A percentile compares a stretch with the other conserved stretches of the same genome.
Conservation (phyloP, 148 eudicot genomes). For the Drosera capensis region DNA sequence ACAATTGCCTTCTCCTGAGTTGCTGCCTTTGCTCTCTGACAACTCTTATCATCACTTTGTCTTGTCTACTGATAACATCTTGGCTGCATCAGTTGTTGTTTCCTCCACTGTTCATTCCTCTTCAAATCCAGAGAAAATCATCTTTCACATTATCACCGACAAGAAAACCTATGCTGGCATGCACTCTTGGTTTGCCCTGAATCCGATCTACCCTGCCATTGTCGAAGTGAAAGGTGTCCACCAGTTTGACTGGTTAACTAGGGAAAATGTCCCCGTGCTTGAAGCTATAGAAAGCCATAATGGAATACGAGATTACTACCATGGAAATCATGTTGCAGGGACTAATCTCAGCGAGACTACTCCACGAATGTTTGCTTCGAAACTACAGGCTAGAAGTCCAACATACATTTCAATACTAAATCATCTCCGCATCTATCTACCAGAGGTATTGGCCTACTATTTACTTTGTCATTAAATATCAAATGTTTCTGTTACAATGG, state of each 20-base stretch:
- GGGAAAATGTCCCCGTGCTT: conserved; percentile 95
- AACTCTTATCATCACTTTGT: conserved; percentile 79
- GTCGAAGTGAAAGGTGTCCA: conserved; percentile 97
- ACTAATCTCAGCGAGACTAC: conserved; percentile 83
- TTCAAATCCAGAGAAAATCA: conserved; percentile 60
- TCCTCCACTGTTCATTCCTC: conserved; percentile 68
- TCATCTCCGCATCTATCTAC: conserved; percentile 94
- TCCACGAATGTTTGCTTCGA: conserved; percentile 85
- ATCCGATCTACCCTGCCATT: conserved; percentile 72
- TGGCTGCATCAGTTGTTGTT: conserved; percentile 98
- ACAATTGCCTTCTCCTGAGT: conserved; percentile 90
- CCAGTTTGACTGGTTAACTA: conserved; percentile 97
- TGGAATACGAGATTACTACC: conserved; percentile 76
- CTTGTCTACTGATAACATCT: conserved; percentile 74
- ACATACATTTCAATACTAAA: conserved; percentile 93
- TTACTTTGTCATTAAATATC: neutral
- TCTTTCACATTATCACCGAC: conserved; percentile 94
- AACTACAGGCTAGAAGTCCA: conserved; percentile 92
- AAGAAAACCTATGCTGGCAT: conserved; percentile 98
- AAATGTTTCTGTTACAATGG: neutral
- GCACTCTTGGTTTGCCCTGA: conserved; percentile 98
- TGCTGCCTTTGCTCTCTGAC: conserved; percentile 78
- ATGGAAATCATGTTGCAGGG: conserved; percentile 86
- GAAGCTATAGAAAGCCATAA: conserved; percentile 94
- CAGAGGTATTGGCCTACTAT: conserved; percentile 49